Evolutionary conservation across 345 rosid species (phyloP), one percentile per base, ranked within the genome.

Genomic region (Luvunga scandens): DNA sequence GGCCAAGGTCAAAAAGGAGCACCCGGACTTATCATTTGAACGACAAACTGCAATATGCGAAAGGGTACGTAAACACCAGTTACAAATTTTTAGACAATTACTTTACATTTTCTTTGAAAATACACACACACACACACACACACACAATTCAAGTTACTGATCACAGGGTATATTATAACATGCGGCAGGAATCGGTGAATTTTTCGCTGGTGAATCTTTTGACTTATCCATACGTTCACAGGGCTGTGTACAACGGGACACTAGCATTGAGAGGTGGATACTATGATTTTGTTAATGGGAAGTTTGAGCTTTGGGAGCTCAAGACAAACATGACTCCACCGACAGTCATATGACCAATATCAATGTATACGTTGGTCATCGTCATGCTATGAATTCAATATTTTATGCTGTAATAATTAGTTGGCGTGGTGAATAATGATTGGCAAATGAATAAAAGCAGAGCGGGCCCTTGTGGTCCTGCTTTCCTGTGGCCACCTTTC

Each of bases 181-280:
- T 53, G 21, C 21, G 6, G 57, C 84, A 84, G 84, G 86, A 84
- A 65, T 77, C 86, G 10, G 84, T 81, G 76, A 78, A 81, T 75
- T 36, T 75, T 2, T 84, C 86, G 10, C 53, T 81, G 21, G 27
- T 16, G 16, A 84, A 84, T 56, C 33, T 78, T 25, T 73, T 70
- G 45, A 75, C 72, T 45, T 84, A 81, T 62, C 84, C 86, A 31
- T 78, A 81, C 45, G 80, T 81, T n/a, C 45, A 28, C 28, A 48
- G 16, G 22, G 84, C 73, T 61, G 25, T 81, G 64, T 75, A 65
- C 19, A 5, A 24, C 19, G 21, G n/a, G 6, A 72, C 48, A 4
- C 33, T 81, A 0, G 45, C 42, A 6, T 59, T 81, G 61, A 66
- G 84, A 67, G 84, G 86, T 33, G 86, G 78, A 18, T 69, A 81